Conservation (phyloP, 176 grass and related monocot genomes). For the Oryza punctata region DNA sequence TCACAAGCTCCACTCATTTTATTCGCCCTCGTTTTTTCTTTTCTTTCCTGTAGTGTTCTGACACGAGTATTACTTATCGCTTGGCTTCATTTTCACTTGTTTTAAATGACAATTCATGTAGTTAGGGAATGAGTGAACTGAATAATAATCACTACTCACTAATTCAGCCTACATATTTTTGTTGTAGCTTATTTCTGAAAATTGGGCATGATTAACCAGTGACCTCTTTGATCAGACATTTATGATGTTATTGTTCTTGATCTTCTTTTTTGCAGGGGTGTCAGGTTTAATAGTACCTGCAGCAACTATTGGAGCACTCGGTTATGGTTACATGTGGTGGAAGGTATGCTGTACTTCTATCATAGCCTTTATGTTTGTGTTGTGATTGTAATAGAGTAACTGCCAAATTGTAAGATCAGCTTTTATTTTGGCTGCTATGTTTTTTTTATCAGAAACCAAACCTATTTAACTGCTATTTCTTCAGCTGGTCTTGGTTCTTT, state of each 20-base stretch:
- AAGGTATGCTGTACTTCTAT: conserved; percentile 60
- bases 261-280: conserved; percentile 55
- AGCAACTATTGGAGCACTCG: conserved; percentile 83
- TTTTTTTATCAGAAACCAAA: conserved; percentile 4
- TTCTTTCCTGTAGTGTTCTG: background rate
- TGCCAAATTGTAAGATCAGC: background rate
- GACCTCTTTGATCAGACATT: conserved; percentile 3
- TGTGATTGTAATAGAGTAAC: conserved; percentile 10
- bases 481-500: conserved; percentile 16
- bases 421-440: background rate
- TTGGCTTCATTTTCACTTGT: background rate
- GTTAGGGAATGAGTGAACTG: background rate
- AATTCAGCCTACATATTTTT: background rate
- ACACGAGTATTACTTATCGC: background rate
- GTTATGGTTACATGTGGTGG: conserved; percentile 99
- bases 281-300: conserved; percentile 83
- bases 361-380: conserved; percentile 33
- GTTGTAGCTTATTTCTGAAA: conserved; percentile 7
- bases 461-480: background rate
- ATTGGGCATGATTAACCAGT: background rate
- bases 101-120: background rate
- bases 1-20: background rate
- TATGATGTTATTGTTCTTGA: conserved; percentile 31
- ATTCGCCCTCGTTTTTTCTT: background rate
- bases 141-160: background rate